Base-by-base conservation (phyloP, 768 basidiomycete genomes). In the Amanita thiersii region DNA sequence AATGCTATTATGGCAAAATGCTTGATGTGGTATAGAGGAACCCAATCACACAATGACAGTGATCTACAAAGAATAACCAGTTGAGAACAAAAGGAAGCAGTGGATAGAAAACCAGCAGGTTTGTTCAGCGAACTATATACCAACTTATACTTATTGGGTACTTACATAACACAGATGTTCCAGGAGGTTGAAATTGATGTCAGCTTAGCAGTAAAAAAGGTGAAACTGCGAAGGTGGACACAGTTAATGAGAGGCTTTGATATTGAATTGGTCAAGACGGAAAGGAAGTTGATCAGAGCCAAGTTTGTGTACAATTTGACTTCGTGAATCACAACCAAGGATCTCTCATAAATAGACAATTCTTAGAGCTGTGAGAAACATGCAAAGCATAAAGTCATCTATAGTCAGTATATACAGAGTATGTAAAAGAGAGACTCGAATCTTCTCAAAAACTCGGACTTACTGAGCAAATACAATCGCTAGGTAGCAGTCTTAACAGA, bases 271-370 rank as follows among this genome's bases (percentile, higher is more conserved):
- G n/a, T n/a, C n/a, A n/a, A n/a, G n/a, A n/a, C n/a, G n/a, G n/a
- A n/a, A n/a, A n/a, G n/a, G n/a, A n/a, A n/a, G n/a, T n/a, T n/a
- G n/a, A n/a, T 18, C 25, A n/a, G 5, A n/a, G 1, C 23, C 34
- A 20, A 21, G 19, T 36, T 36, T 36, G 35, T 23, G n/a, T 26
- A 39, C 37, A 17, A 19, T 24, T 12, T n/a, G n/a, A n/a, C 8
- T 12, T 19, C 11, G 19, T 6, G n/a, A 5, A 25, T 49, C 50
- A 50, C 47, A 53, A 49, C 40, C n/a, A 49, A 43, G 52, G 41
- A 46, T 50, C 43, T 50, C 48, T 53, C 50, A 50, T 52, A 45
- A 50, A 42, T 42, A 25, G 46, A 39, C 35, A 35, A 45, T 37
- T 40, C 39, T 46, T 38, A 40, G 43, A 46, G 45, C 40, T 38